A percentile compares a stretch with the other conserved stretches of the same genome.
phyloP scores from a whole-genome alignment of 768 basidiomycete genomes.

The Mycena galericulata region DNA sequence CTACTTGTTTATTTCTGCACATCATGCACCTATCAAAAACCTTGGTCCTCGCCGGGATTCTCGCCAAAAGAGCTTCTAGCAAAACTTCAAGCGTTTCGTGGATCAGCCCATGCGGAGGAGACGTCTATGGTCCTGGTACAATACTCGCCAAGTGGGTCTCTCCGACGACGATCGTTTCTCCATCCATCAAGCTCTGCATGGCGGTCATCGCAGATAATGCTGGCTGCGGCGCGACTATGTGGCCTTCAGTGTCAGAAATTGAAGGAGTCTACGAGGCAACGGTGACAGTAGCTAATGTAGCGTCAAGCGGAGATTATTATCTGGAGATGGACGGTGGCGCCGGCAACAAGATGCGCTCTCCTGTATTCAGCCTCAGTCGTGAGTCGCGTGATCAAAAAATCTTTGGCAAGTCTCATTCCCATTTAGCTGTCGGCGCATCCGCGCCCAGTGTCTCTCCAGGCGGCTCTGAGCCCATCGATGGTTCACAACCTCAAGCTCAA shows the following conservation, averaged over 20 bases:
- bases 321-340: constrained; percentile 12
- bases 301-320: constrained; percentile 15
- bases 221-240: constrained; percentile 14
- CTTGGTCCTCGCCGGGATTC: neutral
- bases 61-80: constrained; percentile 6
- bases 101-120: constrained; percentile 19
- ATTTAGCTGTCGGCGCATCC: constrained; percentile 18
- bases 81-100: constrained; percentile 18
- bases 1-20: neutral
- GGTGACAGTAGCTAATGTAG: constrained; percentile 20
- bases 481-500: constrained; percentile 28
- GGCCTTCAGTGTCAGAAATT: constrained; percentile 13
- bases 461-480: constrained; percentile 7
- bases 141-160: constrained; percentile 29
- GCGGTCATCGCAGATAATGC: neutral
- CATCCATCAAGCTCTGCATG: constrained; percentile 24
- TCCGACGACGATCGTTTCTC: neutral
- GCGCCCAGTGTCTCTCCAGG: neutral
- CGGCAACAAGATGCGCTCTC: constrained; percentile 20
- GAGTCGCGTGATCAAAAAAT: neutral
- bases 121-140: constrained; percentile 20
- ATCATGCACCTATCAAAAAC: neutral
- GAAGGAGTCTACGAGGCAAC: constrained; percentile 20
- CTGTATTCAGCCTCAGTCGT: constrained; percentile 29
- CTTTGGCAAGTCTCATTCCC: neutral